Percentiles rank a stretch among this genome's conserved stretches.
These are phyloP conservation scores for Fraxinus paxiana DNA, from an alignment of 305 asterid species.

Conservation along the genomic window DNA sequence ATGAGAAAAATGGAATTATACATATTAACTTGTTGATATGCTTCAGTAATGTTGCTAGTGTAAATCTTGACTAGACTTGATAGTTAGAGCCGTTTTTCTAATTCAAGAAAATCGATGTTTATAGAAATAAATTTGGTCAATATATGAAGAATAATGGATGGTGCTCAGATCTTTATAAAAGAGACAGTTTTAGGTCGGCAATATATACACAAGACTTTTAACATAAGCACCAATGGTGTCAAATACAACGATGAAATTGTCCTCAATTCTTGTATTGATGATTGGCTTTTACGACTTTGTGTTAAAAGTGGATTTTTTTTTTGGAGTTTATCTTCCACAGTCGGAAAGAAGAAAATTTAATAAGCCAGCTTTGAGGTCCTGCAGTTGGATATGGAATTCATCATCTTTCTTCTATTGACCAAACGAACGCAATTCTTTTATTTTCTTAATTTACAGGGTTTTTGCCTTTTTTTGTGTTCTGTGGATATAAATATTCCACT, in stretches of 20 bases:
- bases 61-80: neutral
- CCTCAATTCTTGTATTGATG: neutral
- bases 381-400: neutral
- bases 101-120: neutral
- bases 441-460: constrained; percentile 9
- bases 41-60: neutral
- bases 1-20: neutral
- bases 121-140: neutral
- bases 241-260: neutral
- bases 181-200: neutral
- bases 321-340: neutral
- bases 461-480: neutral
- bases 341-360: neutral
- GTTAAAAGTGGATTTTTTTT: neutral
- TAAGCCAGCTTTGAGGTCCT: constrained; percentile 13
- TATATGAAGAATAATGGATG: neutral
- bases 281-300: neutral
- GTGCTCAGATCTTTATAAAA: neutral
- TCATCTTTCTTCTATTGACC: neutral
- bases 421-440: neutral
- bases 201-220: neutral
- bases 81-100: neutral
- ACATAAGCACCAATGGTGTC: neutral
- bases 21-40: neutral
- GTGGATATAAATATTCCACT: constrained; percentile 7